Conservation (phyloP, 2,329 filamentous ascomycete species). For the Didymosphaeria variabile region DNA sequence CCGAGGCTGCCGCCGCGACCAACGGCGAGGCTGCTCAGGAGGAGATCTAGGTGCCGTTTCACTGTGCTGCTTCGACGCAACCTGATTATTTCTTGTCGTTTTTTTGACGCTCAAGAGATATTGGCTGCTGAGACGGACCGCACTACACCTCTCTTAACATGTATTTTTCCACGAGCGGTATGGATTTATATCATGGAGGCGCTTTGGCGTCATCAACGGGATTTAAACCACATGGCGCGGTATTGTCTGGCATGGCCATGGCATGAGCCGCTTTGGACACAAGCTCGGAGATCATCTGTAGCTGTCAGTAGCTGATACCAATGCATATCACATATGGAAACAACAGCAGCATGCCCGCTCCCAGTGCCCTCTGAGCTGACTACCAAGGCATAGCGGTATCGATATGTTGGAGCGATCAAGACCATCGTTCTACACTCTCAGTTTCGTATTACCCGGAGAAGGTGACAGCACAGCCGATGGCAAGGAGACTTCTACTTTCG, state of each 20-base stretch:
- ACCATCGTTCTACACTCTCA: too few relatives aligned
- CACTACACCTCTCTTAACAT: not conserved
- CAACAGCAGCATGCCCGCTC: not conserved
- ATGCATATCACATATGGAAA: not conserved
- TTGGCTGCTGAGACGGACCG: not conserved
- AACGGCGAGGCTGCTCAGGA: constrained; percentile 11
- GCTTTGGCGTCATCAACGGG: not conserved
- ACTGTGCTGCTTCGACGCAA: not conserved
- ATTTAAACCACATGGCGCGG: not conserved
- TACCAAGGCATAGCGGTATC: too few relatives aligned
- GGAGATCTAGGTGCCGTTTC: constrained; percentile 24
- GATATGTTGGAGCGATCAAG: too few relatives aligned
- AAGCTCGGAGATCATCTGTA: not conserved
- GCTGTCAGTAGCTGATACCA: constrained; percentile 1
- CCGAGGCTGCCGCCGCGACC: not conserved
- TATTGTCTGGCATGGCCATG: not conserved
- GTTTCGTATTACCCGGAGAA: too few relatives aligned
- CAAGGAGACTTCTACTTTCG: too few relatives aligned
- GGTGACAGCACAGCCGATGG: too few relatives aligned
- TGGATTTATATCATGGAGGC: not conserved
- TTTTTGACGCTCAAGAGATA: not conserved
- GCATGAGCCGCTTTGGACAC: not conserved
- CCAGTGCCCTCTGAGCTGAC: too few relatives aligned
- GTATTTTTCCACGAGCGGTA: not conserved
- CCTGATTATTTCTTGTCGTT: constrained; percentile 1